phyloP scores from a whole-genome alignment of 2,329 filamentous ascomycete species.

The Aureobasidium vineae region DNA sequence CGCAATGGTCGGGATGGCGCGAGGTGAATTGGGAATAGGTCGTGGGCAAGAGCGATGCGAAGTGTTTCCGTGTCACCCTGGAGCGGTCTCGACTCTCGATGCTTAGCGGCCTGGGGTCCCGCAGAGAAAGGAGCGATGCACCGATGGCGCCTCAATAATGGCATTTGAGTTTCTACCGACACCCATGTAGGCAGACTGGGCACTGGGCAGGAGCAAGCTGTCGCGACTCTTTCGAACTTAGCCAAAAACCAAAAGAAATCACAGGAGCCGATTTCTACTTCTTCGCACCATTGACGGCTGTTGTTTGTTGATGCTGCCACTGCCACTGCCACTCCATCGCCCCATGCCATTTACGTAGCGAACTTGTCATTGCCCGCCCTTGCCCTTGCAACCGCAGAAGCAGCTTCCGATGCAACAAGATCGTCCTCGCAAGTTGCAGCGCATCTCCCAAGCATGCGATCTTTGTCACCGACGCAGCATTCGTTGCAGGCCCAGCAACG shows the following conservation, averaged over 20 bases:
- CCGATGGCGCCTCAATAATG: no score
- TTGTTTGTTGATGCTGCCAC: neutral
- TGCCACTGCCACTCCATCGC: neutral
- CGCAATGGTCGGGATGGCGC: neutral
- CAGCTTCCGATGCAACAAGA: constrained; percentile 30
- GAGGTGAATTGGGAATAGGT: neutral
- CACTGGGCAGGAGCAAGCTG: neutral
- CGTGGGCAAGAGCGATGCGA: neutral
- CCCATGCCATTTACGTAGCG: neutral
- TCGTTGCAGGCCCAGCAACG: constrained; percentile 43
- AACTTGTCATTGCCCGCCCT: neutral
- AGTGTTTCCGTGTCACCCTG: neutral
- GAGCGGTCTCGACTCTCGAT: neutral
- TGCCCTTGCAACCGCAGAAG: neutral
- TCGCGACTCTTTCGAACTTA: neutral
- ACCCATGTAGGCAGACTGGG: neutral
- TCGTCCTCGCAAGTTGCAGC: constrained; percentile 40
- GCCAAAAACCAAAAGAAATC: neutral
- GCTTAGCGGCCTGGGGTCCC: neutral
- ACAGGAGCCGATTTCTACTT: neutral
- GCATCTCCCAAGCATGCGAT: constrained; percentile 45
- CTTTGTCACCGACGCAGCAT: constrained; percentile 53
- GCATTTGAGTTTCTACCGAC: neutral
- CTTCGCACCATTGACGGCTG: neutral
- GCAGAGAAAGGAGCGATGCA: constrained; percentile 4